These are phyloP conservation scores for Lotmaria passim DNA, from an alignment of 208 protist genomes.

Conservation along the genomic window DNA sequence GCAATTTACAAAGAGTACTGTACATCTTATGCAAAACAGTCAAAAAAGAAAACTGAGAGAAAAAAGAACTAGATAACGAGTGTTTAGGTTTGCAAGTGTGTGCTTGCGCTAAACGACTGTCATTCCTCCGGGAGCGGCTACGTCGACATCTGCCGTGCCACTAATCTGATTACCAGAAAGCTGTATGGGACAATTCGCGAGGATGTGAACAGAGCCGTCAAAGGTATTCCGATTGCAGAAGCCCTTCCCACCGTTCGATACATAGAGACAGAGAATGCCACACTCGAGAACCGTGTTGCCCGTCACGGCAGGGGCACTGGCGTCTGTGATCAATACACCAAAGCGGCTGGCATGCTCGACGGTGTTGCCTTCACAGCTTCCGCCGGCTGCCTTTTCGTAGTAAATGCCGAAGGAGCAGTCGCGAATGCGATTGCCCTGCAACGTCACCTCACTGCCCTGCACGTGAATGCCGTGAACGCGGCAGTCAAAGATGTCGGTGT, in stretches of 20 bases:
- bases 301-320: slow-evolving; percentile 72
- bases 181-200: slow-evolving; percentile 51
- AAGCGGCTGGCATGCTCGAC: slow-evolving; percentile 82
- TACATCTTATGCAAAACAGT: slow-evolving; percentile 1
- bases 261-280: slow-evolving; percentile 76
- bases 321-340: slow-evolving; percentile 76
- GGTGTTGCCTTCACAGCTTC: slow-evolving; percentile 74
- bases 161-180: slow-evolving; percentile 73
- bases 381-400: slow-evolving; percentile 53
- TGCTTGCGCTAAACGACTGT: too few species aligned
- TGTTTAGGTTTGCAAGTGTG: too few species aligned
- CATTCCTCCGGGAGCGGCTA: background rate
- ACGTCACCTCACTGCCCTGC: slow-evolving; percentile 41
- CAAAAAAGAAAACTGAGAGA: background rate
- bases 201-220: slow-evolving; percentile 81
- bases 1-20: too few species aligned
- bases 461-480: slow-evolving; percentile 83
- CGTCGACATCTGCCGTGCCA: slow-evolving; percentile 65
- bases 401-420: slow-evolving; percentile 82
- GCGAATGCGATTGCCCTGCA: slow-evolving; percentile 73
- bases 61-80: too few species aligned
- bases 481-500: slow-evolving; percentile 87
- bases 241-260: slow-evolving; percentile 64
- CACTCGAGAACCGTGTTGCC: slow-evolving; percentile 75
- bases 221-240: slow-evolving; percentile 77